Conservation (phyloP, 1,284 basidiomycete genomes). For the Sporisorium sorghi region DNA sequence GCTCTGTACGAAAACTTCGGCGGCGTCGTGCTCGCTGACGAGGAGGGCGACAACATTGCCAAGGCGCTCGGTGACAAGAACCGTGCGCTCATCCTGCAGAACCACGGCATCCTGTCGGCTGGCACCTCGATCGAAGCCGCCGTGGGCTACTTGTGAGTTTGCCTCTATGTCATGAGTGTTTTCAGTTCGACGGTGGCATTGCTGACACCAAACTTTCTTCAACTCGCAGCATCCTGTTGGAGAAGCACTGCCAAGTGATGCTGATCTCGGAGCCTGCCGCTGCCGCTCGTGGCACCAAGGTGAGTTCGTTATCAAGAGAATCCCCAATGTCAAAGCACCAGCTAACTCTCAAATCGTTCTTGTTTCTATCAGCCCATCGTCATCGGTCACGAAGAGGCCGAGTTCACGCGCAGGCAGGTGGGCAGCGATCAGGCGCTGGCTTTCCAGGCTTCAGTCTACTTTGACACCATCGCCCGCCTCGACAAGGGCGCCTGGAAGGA, state of each 20-base stretch:
- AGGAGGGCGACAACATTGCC: conserved; percentile 75
- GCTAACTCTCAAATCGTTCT: neutral
- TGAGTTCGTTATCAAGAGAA: neutral
- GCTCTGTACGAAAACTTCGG: conserved; percentile 71
- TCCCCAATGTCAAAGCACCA: neutral
- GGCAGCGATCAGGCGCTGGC: conserved; percentile 56
- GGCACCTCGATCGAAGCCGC: conserved; percentile 71
- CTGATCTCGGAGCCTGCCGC: conserved; percentile 73
- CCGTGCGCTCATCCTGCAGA: conserved; percentile 72
- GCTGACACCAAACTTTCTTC: neutral
- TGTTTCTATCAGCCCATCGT: conserved; percentile 32
- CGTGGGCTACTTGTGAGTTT: conserved; percentile 67
- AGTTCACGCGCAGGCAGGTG: conserved; percentile 57
- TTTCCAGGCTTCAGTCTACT: conserved; percentile 63
- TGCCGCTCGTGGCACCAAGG: conserved; percentile 44
- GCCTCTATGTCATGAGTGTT: no score
- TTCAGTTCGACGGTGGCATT: no score
- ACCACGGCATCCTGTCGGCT: conserved; percentile 74
- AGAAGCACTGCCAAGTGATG: conserved; percentile 73
- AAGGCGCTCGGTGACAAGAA: conserved; percentile 73
- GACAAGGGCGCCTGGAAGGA: conserved; percentile 59
- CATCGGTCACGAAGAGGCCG: conserved; percentile 60
- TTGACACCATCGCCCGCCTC: conserved; percentile 53
- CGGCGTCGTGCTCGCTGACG: conserved; percentile 75
- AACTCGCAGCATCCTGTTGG: conserved; percentile 65